A percentile compares a stretch with the other conserved stretches of the same genome.
These are phyloP conservation scores for Mycena haematopus DNA, from an alignment of 768 basidiomycete species.

Conservation along the genomic window DNA sequence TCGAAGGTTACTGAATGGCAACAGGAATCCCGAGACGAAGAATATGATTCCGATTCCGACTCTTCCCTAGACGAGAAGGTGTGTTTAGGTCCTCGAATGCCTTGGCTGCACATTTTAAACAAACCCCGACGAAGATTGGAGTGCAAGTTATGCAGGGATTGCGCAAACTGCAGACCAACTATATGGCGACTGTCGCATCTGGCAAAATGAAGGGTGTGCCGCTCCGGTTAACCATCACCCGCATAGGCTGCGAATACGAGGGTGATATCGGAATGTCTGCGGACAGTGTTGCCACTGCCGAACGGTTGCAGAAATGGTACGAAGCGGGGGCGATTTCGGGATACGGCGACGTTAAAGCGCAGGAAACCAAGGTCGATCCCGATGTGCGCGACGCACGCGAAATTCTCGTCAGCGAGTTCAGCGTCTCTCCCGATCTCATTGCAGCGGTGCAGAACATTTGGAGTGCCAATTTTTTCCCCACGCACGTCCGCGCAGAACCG, in stretches of 20 bases:
- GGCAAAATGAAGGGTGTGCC: not conserved
- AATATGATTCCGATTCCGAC: not conserved
- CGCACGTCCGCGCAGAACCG: conserved; percentile 35
- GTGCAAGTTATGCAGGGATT: conserved; percentile 7
- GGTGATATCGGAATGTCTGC: not conserved
- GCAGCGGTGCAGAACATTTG: conserved; percentile 25
- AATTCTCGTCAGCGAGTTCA: conserved; percentile 32
- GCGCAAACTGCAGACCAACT: conserved; percentile 4
- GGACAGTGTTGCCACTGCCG: not conserved
- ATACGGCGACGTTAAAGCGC: conserved; percentile 34
- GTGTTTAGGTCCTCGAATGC: not conserved
- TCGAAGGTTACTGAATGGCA: conserved; percentile 9
- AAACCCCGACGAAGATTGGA: not conserved
- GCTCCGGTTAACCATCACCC: conserved; percentile 1
- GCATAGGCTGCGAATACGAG: conserved; percentile 13
- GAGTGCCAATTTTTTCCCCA: conserved; percentile 31
- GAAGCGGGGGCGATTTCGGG: conserved; percentile 31
- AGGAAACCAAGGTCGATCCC: conserved; percentile 32
- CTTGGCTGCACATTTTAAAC: not conserved
- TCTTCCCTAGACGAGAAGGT: not conserved
- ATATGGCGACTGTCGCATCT: not conserved
- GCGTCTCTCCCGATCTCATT: conserved; percentile 28
- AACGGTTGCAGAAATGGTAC: conserved; percentile 19
- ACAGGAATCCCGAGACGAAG: not conserved
- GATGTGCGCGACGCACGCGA: conserved; percentile 36